A percentile compares a stretch with the other conserved stretches of the same genome.
Conservation (phyloP, 2,329 filamentous ascomycete species). For the Penicillium thymicola region DNA sequence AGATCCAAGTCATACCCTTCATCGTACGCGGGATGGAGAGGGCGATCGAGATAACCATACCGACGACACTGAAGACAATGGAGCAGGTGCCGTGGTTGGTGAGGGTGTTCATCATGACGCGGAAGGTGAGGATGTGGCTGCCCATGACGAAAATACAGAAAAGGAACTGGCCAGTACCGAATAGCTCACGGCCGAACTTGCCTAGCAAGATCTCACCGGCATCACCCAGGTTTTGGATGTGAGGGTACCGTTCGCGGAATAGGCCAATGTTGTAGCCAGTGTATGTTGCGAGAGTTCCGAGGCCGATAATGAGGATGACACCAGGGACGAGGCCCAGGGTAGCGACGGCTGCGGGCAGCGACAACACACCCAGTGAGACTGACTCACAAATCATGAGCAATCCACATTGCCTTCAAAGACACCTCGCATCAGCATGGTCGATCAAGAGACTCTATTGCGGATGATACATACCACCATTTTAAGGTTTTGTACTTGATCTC, state of each 20-base stretch:
- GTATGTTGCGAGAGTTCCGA: slow-evolving; percentile 57
- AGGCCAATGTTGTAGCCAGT: slow-evolving; percentile 59
- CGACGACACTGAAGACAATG: slow-evolving; percentile 59
- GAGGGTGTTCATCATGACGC: slow-evolving; percentile 65
- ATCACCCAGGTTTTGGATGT: slow-evolving; percentile 65
- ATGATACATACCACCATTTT: slow-evolving; percentile 23
- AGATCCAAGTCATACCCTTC: slow-evolving; percentile 61
- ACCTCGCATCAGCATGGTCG: not conserved
- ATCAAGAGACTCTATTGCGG: not conserved
- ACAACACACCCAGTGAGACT: slow-evolving; percentile 25
- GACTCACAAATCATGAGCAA: slow-evolving; percentile 28
- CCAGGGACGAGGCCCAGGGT: slow-evolving; percentile 35
- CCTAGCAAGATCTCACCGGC: slow-evolving; percentile 63
- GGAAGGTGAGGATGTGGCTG: slow-evolving; percentile 67
- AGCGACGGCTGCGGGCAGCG: slow-evolving; percentile 21
- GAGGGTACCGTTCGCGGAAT: slow-evolving; percentile 56
- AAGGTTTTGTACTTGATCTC: slow-evolving; percentile 29
- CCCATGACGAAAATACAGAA: slow-evolving; percentile 68
- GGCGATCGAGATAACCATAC: slow-evolving; percentile 54
- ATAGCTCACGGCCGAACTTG: slow-evolving; percentile 58
- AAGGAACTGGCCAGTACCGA: slow-evolving; percentile 60
- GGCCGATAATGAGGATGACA: slow-evolving; percentile 51
- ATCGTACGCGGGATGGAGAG: slow-evolving; percentile 55
- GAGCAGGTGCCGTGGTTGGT: slow-evolving; percentile 61
- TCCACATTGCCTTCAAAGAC: slow-evolving; percentile 21